Percentiles rank a stretch among this genome's conserved stretches.
These are phyloP conservation scores for Tricholoma bakamatsutake DNA, from an alignment of 768 basidiomycete species.

Conservation along the genomic window DNA sequence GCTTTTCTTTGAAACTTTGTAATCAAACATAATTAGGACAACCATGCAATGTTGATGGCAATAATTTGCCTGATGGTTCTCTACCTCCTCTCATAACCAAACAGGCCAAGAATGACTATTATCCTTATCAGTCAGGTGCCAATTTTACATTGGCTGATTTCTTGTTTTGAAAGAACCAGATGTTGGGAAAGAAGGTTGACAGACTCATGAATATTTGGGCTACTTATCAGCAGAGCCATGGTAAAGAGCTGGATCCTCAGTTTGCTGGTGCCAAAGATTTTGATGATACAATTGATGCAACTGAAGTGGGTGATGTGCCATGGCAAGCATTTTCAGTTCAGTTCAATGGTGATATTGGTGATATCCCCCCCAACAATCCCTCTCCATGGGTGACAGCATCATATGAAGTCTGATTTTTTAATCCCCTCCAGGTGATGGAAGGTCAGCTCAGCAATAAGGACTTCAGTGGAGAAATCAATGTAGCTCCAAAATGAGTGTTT, in stretches of 20 bases:
- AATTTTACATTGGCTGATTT: not conserved
- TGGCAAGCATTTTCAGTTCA: not conserved
- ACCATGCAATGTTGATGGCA: not conserved
- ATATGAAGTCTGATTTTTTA: conserved; percentile 15
- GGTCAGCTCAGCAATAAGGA: conserved; percentile 17
- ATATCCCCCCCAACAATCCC: not conserved
- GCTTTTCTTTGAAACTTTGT: not conserved
- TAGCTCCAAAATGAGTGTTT: conserved; percentile 13
- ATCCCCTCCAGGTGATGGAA: conserved; percentile 15
- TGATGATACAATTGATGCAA: not conserved
- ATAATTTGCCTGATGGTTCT: not conserved
- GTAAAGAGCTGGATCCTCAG: not conserved
- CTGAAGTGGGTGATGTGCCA: not conserved
- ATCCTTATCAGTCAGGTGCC: not conserved
- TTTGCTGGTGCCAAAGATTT: not conserved
- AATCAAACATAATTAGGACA: not conserved
- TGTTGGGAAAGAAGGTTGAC: not conserved
- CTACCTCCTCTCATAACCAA: not conserved
- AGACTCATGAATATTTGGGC: not conserved
- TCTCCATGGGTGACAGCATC: not conserved
- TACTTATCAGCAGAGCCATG: not conserved
- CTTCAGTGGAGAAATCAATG: conserved; percentile 20
- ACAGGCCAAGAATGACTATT: not conserved
- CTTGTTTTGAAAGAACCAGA: not conserved
- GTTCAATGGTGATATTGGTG: not conserved